phyloP scores from a whole-genome alignment of 306 rosid genomes.

The Dalbergia cultrata region DNA sequence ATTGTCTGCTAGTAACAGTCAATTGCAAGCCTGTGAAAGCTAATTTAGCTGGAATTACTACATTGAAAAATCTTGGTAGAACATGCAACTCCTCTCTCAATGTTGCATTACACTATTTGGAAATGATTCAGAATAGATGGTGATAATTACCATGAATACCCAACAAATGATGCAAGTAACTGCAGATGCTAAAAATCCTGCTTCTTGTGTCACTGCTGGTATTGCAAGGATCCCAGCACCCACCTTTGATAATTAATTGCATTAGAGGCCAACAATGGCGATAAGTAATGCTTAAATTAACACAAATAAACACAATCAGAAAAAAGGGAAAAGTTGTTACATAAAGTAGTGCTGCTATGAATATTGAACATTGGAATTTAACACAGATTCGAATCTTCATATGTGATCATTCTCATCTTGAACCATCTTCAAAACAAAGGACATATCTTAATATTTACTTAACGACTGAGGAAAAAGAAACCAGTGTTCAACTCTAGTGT shows the following conservation, averaged over 20 bases:
- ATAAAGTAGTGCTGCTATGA: neutral
- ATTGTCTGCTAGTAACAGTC: neutral
- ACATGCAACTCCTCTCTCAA: neutral
- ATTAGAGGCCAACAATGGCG: slow-evolving; percentile 18
- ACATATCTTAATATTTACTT: slow-evolving; percentile 9
- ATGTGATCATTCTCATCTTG: slow-evolving; percentile 3
- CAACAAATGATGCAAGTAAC: slow-evolving; percentile 70
- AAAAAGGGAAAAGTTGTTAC: neutral
- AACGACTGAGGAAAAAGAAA: neutral
- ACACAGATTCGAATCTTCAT: neutral
- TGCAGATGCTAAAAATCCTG: slow-evolving; percentile 81
- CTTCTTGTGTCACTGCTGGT: slow-evolving; percentile 85
- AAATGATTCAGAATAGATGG: slow-evolving; percentile 8
- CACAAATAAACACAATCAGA: neutral
- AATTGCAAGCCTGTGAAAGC: slow-evolving; percentile 15
- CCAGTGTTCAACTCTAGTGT: neutral
- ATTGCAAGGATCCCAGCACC: slow-evolving; percentile 89
- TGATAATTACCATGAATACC: slow-evolving; percentile 70
- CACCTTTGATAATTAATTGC: slow-evolving; percentile 58
- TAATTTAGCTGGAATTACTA: slow-evolving; percentile 8
- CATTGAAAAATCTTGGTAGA: neutral
- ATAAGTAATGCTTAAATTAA: slow-evolving; percentile 15
- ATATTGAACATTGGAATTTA: slow-evolving; percentile 1
- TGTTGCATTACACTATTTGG: neutral
- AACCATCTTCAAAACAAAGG: slow-evolving; percentile 17